Percentiles rank a stretch among this genome's conserved stretches.
Evolutionary conservation across 148 eudicot species (phyloP).

Genomic region (Cornus florida): DNA sequence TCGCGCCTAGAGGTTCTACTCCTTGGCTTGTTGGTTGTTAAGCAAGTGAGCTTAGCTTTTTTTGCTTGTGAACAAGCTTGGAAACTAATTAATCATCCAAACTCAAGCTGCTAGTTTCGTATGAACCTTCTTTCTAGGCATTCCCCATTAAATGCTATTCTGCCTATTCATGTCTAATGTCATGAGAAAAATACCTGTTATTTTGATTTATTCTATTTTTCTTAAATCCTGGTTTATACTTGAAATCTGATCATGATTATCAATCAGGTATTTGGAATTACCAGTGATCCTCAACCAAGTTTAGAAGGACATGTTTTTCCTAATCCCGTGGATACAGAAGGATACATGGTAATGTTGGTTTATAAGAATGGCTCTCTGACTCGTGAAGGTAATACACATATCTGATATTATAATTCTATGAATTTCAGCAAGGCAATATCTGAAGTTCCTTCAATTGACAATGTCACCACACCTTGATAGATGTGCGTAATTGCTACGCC

Average conservation of each 20-base stretch:
- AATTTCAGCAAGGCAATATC: neutral
- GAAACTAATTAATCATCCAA: too few relatives aligned
- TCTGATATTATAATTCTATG: neutral
- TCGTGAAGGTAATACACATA: constrained; percentile 67
- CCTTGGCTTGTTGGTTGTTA: neutral
- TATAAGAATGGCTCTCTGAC: constrained; percentile 94
- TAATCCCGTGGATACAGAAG: constrained; percentile 79
- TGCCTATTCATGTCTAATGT: neutral
- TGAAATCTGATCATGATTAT: constrained; percentile 2
- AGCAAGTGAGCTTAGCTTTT: too few relatives aligned
- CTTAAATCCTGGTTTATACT: neutral
- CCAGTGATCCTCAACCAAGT: constrained; percentile 68
- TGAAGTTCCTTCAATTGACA: constrained; percentile 16
- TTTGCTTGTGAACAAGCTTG: too few relatives aligned
- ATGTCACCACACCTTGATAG: constrained; percentile 33
- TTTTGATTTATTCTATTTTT: neutral
- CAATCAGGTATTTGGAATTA: constrained; percentile 80
- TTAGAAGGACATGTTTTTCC: constrained; percentile 94
- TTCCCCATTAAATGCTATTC: neutral
- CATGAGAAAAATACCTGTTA: neutral
- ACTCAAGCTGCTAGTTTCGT: too few relatives aligned
- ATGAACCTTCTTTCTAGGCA: neutral
- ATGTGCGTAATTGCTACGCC: constrained; percentile 68
- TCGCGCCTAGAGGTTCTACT: neutral
- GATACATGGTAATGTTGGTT: constrained; percentile 89